phyloP scores from a whole-genome alignment of 371 early-diverging fungal genomes.

The Saksenaea vasiformis region DNA sequence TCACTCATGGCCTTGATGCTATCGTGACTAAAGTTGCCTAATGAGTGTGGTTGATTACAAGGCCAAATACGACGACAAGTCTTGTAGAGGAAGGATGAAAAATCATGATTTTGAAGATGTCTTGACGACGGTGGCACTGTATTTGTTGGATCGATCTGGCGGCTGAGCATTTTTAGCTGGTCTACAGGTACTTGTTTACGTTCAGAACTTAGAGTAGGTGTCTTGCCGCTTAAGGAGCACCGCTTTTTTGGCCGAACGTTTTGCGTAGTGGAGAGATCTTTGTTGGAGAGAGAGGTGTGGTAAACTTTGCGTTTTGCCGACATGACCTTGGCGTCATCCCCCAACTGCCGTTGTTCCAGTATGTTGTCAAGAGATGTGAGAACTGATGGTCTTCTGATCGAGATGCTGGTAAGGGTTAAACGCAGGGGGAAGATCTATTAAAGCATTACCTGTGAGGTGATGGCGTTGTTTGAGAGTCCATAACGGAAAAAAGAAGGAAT shows the following conservation, averaged over 20 bases:
- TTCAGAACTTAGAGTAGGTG: slow-evolving; percentile 14
- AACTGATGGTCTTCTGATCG: neutral
- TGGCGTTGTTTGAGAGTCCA: neutral
- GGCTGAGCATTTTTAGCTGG: slow-evolving; percentile 38
- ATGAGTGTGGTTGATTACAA: neutral
- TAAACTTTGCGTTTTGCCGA: neutral
- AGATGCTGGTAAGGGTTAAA: neutral
- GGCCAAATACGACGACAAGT: slow-evolving; percentile 31
- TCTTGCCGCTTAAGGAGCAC: slow-evolving; percentile 32
- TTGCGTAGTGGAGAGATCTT: neutral
- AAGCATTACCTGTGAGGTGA: neutral
- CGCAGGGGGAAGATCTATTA: neutral
- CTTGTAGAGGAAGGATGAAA: slow-evolving; percentile 14
- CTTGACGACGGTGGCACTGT: slow-evolving; percentile 30
- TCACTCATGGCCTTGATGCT: slow-evolving; percentile 22
- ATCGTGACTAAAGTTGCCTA: slow-evolving; percentile 13
- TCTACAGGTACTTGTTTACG: slow-evolving; percentile 36
- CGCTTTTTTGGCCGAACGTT: neutral
- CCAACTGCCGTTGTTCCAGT: neutral
- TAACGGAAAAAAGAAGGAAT: neutral
- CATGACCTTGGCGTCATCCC: neutral
- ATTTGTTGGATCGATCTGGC: slow-evolving; percentile 40
- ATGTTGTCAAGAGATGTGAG: neutral
- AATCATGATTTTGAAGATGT: neutral
- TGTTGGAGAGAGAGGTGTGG: neutral